Percentiles rank a stretch among this genome's conserved stretches.
phyloP scores from a whole-genome alignment of 2,329 filamentous ascomycete genomes.

The Fusarium burgessii region DNA sequence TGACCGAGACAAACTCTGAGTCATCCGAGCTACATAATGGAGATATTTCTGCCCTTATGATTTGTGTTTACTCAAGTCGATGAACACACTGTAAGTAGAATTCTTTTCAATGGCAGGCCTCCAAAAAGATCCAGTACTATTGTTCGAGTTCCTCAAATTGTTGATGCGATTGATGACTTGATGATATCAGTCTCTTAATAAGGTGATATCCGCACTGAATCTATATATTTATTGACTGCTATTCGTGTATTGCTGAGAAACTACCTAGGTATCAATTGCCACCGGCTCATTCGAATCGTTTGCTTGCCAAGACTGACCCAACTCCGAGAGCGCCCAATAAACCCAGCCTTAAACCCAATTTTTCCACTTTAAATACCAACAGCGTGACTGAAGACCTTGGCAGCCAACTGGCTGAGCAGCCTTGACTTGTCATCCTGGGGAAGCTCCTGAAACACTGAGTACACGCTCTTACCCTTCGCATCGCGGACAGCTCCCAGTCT shows the following conservation, averaged over 20 bases:
- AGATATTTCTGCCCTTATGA: no score
- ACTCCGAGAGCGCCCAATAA: slow-evolving; percentile 33
- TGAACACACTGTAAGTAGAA: no score
- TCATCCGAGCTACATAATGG: no score
- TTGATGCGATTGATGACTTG: no score
- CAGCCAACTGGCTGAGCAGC: slow-evolving; percentile 85
- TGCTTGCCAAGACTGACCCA: slow-evolving; percentile 16
- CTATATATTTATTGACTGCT: not conserved
- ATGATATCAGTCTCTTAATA: not conserved
- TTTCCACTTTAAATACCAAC: slow-evolving; percentile 63
- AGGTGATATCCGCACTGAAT: not conserved
- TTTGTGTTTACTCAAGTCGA: no score
- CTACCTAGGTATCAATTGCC: slow-evolving; percentile 9
- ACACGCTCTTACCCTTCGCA: slow-evolving; percentile 93
- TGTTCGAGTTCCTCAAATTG: no score
- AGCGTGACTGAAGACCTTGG: slow-evolving; percentile 86
- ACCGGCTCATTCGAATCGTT: not conserved
- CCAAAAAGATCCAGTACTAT: no score
- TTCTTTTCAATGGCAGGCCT: no score
- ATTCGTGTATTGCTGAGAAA: not conserved
- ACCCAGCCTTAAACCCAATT: not conserved
- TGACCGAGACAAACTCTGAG: no score
- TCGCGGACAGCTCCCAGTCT: slow-evolving; percentile 90
- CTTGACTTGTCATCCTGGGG: slow-evolving; percentile 84
- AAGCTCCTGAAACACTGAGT: slow-evolving; percentile 88